A percentile compares a stretch with the other conserved stretches of the same genome.
These are phyloP conservation scores for Rhododendron henanense DNA, from an alignment of 148 eudicot species.

Conservation along the genomic window DNA sequence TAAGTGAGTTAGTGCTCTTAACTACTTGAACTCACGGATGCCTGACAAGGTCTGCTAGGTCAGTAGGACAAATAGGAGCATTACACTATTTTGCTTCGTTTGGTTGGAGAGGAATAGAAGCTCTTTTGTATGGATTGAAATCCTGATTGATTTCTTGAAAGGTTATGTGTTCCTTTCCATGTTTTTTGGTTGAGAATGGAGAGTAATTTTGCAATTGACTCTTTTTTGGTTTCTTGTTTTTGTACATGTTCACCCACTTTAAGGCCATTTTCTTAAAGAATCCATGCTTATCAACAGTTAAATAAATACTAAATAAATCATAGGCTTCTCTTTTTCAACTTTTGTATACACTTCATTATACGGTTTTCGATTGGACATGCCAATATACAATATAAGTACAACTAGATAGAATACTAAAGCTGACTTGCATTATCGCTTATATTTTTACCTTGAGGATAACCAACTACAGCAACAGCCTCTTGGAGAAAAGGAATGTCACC, in stretches of 20 bases:
- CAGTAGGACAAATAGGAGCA: background rate
- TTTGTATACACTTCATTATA: background rate
- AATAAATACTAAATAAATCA: background rate
- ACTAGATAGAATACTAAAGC: background rate
- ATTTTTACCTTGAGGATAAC: slow-evolving; percentile 88
- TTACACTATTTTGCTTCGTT: background rate
- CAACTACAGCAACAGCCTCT: slow-evolving; percentile 96
- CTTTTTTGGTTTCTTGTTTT: background rate
- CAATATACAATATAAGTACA: background rate
- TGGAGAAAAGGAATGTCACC: slow-evolving; percentile 89
- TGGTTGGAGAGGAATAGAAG: background rate
- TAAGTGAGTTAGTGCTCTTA: background rate
- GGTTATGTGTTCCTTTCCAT: background rate
- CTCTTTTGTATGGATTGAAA: background rate
- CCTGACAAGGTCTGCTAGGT: background rate
- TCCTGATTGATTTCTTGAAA: background rate
- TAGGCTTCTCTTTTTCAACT: background rate
- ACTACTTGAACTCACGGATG: background rate
- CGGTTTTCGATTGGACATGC: background rate
- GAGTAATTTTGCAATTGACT: background rate
- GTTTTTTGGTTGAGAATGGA: background rate
- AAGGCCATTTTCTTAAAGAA: background rate
- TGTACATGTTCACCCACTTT: background rate
- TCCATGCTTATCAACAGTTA: background rate
- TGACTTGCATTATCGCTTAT: background rate